Evolutionary conservation across 305 asterid genomes (phyloP), one percentile per base, ranked within the genome.

Genomic region (Rubia tinctorum): DNA sequence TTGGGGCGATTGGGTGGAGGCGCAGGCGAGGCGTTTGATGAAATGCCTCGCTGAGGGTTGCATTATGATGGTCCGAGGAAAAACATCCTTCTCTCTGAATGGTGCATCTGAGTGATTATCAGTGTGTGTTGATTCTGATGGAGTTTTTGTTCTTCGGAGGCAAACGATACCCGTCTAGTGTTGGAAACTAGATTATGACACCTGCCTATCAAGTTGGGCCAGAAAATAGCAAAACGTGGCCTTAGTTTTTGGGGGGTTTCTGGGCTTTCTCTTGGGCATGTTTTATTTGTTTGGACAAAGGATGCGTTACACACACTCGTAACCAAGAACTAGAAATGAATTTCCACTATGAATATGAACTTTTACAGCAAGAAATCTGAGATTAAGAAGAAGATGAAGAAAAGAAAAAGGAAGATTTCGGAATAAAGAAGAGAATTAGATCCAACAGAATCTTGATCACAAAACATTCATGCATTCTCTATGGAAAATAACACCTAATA

Each of bases 21-120:
- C 77, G 87, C 45, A 39, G 53, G 77, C 68, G n/a, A 83, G 44
- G 51, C 82, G 92, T 84, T 89, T 82, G 94, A 84, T 69, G 84
- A 91, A 91, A 82, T 86, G 88, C 86, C 77, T 76, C 86, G 72
- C 14, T 14, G 88, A 68, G 15, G 55, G 40, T 73, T 39, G 76
- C 70, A 80, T 81, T 79, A 78, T 79, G 80, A 63, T 73, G 69
- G 49, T 5, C 23, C 37, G 2, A 37, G 74, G 45, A 25, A 37
- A 23, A 23, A 18, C 72, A 62, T 60, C 73, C 45, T 74, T 20
- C 49, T 53, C 60, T 53, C 60, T 53, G 60, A 53, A 53, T 53
- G 60, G 22, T 18, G 60, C 60, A 18, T 18, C 60, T 18, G 60
- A 22, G 22, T 53, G 60, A 53, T 53, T 53, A 6, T 17, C 60